These are phyloP conservation scores for Alternaria brassicae DNA, from an alignment of 2,329 filamentous ascomycete species.

Conservation along the genomic window DNA sequence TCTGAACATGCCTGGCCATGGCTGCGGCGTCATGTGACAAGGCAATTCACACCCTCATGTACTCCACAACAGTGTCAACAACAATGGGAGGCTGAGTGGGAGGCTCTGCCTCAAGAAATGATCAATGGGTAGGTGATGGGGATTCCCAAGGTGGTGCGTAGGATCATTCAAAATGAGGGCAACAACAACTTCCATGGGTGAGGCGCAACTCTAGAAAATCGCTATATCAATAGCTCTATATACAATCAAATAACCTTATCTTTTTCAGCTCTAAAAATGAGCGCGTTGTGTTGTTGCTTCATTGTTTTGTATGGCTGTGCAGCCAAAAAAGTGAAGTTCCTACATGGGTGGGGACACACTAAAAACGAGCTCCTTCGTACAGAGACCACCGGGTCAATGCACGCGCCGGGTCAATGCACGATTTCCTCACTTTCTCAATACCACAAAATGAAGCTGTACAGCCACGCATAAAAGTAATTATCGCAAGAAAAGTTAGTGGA, in stretches of 20 bases:
- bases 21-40: background rate
- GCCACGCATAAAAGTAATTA: no score
- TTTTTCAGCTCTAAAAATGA: background rate
- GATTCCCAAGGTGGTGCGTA: slow-evolving; percentile 4
- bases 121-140: slow-evolving; percentile 12
- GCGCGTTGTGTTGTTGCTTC: background rate
- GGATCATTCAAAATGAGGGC: slow-evolving; percentile 9
- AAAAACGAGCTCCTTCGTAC: slow-evolving; percentile 3
- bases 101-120: slow-evolving; percentile 7
- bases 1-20: slow-evolving; percentile 16
- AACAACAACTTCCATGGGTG: background rate
- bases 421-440: no score
- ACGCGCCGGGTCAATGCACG: no score
- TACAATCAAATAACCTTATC: background rate
- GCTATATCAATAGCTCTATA: background rate
- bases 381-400: no score
- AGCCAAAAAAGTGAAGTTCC: background rate
- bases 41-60: background rate
- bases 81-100: background rate
- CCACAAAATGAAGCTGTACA: no score
- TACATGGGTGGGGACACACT: background rate
- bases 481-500: no score
- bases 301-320: background rate
- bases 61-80: background rate
- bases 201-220: background rate